phyloP scores from a whole-genome alignment of 2,329 filamentous ascomycete genomes.

The Curvularia lunata region DNA sequence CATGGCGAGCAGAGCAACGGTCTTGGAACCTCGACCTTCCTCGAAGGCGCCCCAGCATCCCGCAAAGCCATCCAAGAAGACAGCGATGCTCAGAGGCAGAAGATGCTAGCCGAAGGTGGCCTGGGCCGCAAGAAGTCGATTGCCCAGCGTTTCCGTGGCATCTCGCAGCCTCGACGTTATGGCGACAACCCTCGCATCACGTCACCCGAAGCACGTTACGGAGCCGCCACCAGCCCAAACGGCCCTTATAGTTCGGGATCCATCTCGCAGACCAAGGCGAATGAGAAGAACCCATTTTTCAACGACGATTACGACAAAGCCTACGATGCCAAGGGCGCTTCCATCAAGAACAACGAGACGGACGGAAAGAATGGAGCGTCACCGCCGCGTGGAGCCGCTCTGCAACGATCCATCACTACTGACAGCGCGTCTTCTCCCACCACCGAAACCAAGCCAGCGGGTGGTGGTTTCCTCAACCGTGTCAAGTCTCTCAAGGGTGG shows the following conservation, averaged over 20 bases:
- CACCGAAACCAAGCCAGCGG: conserved; percentile 32
- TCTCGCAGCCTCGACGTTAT: conserved; percentile 72
- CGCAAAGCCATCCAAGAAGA: conserved; percentile 77
- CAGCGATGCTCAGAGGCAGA: conserved; percentile 63
- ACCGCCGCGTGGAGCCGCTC: conserved; percentile 36
- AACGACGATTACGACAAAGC: conserved; percentile 72
- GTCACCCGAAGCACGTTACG: conserved; percentile 62
- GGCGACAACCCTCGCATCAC: conserved; percentile 49
- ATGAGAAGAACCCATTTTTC: conserved; percentile 77
- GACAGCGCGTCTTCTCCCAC: conserved; percentile 38
- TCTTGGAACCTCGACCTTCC: conserved; percentile 90
- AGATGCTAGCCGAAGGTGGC: conserved; percentile 49
- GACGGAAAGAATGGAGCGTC: conserved; percentile 34
- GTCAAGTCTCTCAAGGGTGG: conserved; percentile 50
- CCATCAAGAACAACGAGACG: conserved; percentile 59
- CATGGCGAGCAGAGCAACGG: conserved; percentile 85
- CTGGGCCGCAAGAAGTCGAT: conserved; percentile 92
- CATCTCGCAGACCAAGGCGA: conserved; percentile 43
- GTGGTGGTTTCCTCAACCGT: conserved; percentile 44
- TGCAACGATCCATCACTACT: conserved; percentile 43
- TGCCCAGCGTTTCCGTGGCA: conserved; percentile 86
- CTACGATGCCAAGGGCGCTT: conserved; percentile 68
- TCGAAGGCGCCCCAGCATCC: conserved; percentile 91
- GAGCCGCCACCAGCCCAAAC: conserved; percentile 36
- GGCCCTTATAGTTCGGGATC: conserved; percentile 51